These are phyloP conservation scores for Komagataella kurtzmanii DNA, from an alignment of 805 yeast genomes.

Conservation along the genomic window DNA sequence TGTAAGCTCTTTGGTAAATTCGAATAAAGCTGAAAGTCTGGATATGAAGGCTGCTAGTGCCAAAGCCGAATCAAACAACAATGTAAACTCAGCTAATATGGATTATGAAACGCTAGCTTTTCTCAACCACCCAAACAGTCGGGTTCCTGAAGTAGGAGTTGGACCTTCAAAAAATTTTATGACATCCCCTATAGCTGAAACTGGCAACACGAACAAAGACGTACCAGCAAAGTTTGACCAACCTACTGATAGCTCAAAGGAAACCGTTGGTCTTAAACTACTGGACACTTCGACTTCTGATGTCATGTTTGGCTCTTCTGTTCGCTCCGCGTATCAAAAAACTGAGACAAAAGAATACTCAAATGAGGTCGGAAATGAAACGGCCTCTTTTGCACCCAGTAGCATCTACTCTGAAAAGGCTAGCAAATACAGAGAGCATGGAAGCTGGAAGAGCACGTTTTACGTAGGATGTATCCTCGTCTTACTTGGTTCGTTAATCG, in stretches of 20 bases:
- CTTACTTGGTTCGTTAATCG: neutral
- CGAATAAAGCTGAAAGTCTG: neutral
- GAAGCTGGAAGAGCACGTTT: neutral
- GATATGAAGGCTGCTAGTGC: neutral
- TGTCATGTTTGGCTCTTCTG: neutral
- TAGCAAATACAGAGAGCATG: neutral
- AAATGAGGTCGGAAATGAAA: neutral
- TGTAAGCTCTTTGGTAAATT: neutral
- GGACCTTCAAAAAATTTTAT: neutral
- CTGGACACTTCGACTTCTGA: neutral
- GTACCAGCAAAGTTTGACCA: neutral
- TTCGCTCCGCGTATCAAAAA: neutral
- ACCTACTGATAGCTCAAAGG: neutral
- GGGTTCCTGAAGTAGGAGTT: neutral
- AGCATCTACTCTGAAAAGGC: neutral
- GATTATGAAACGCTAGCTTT: neutral
- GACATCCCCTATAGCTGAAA: neutral
- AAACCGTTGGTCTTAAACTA: neutral
- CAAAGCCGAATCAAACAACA: neutral
- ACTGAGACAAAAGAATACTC: neutral
- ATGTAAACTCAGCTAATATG: neutral
- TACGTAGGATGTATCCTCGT: neutral
- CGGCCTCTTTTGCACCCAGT: neutral
- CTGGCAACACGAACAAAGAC: neutral
- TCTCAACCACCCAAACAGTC: neutral